Base-by-base conservation (phyloP, 768 basidiomycete genomes). In the Kwoniella sp. region DNA sequence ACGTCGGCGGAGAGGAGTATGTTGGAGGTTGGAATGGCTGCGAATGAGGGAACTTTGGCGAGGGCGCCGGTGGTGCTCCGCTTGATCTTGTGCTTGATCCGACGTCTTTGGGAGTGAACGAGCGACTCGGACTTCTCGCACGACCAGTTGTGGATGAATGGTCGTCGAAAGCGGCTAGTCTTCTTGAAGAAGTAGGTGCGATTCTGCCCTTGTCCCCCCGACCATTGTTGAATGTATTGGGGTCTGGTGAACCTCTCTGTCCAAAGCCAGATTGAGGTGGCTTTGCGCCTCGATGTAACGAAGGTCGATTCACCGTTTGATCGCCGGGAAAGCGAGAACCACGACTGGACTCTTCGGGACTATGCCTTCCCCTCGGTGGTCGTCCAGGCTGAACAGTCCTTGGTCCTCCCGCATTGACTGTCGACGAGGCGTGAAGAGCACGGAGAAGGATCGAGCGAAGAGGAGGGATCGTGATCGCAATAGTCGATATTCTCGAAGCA, bases 391-490 rank as follows among this genome's bases (percentile, higher is more conserved):
- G 60, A 19, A 6, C 29, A 22, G 53, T 48, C 36, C 54, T 24
- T 26, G 22, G 44, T 27, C 49, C 54, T 3, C 46, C 54, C 3
- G 54, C 53, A 8, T 49, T n/a, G 4, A 25, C 1, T 0, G 65
- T 21, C 1, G 54, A 26, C 0, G 52, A n/a, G n/a, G 51, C 22
- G 33, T 68, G 67, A 25, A 71, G 44, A 3, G 70, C 70, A 51
- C 63, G 57, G 22, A 33, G 21, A 26, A 71, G 52, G 51, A 71
- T 57, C 10, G 64, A 59, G 9, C 58, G 63, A 15, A 71, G 61
- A 8, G 64, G 58, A 25, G 64, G 69, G 0, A 64, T 64, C 0
- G 58, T 57, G 25, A 52, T 49, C 9, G 59, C 56, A 9, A 70
- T 58, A 33, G 26, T 52, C 30, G 60, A 57, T 19, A 62, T n/a